Evolutionary conservation across 2,329 filamentous ascomycete genomes (phyloP), one percentile per base, ranked within the genome.

Genomic region (Xylariaceae sp.): DNA sequence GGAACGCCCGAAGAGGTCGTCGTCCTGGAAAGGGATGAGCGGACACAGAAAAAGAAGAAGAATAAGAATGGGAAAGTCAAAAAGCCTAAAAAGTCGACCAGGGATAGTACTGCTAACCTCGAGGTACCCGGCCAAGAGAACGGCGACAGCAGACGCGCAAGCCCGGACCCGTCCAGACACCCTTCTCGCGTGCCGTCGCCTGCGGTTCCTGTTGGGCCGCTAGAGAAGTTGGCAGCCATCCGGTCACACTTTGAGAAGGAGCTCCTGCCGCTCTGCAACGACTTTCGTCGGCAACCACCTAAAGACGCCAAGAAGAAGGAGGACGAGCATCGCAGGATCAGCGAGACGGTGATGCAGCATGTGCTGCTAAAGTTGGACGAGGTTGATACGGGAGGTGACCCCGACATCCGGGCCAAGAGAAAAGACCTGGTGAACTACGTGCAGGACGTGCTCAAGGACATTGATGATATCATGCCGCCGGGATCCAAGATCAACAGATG

Each of bases 351-450:
- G 36, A 75, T 94, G 74, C 82, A 85, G 54, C 86, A 90, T 59
- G 81, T 90, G 2, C 63, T 92, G 35, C 70, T 94, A 56, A 92
- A 91, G 70, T 68, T 90, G 36, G 89, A 94, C 64, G 83, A 78
- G 18, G 81, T 92, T 2, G 87, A 92, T 58, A 85, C 84, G 0
- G 84, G 86, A 42, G 87, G 86, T 5, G 81, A 88, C 56, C 66
- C 72, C 10, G 82, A 85, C 11, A 82, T 86, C 22, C 76, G 87
- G 54, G 69, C 75, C 11, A 80, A 74, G 65, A 74, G 89, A 62
- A 91, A 87, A 71, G 85, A 84, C 50, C 68, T 91, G 44, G 86
- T 92, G n/a, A 81, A 75, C 60, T 77, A 86, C 55, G 83, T 87
- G 3, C 87, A 92, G 65, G 77, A 73, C 11, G 71, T 87, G 39